Base-by-base conservation (phyloP, 352 stramenopile species). In the Phytopythium helicoides region DNA sequence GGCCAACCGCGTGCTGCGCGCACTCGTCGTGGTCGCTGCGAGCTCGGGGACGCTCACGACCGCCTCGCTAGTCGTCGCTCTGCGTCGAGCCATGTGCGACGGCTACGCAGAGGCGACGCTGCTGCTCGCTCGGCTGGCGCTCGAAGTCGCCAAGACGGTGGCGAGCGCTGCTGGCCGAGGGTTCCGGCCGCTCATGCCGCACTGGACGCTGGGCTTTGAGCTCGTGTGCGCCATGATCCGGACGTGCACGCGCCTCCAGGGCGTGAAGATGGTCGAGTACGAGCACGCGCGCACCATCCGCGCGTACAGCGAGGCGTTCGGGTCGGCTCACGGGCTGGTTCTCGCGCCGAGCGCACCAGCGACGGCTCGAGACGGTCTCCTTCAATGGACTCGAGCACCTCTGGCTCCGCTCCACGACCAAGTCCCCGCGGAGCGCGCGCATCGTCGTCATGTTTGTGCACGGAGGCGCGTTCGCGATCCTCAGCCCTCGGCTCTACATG, bases 351-450 rank as follows among this genome's bases (percentile, higher is more conserved):
- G 33, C 35, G 16, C 44, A 58, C 45, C 49, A 53, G 10, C 68
- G 59, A 1, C 54, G 49, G 2, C 48, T 76, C 36, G 37, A 66
- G 21, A 26, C 49, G 2, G 57, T 81, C 2, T 38, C 57, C 0
- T 56, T 68, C 47, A 74, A 80, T 31, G 69, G 62, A 0, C 58
- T 85, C 14, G 71, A 81, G 25, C 73, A 80, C 38, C 22, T 80
- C 7, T 85, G 73, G 71, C 47, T 84, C 16, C 47, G 51, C 21
- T 34, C 45, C 10, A 14, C 14, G 47, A 58, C 48, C 4, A 40
- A 49, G 12, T 19, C n/a, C n/a, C 51, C 21, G 7, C 11, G 14
- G 1, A 26, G 14, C 22, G 41, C 60, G 45, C 56, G 51, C 1
- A 34, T 79, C 19, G 62, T 77, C 9, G 58, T 85, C 39, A 35